Evolutionary conservation across 2,329 filamentous ascomycete genomes (phyloP).

Genomic region (Fusarium nelsonii): DNA sequence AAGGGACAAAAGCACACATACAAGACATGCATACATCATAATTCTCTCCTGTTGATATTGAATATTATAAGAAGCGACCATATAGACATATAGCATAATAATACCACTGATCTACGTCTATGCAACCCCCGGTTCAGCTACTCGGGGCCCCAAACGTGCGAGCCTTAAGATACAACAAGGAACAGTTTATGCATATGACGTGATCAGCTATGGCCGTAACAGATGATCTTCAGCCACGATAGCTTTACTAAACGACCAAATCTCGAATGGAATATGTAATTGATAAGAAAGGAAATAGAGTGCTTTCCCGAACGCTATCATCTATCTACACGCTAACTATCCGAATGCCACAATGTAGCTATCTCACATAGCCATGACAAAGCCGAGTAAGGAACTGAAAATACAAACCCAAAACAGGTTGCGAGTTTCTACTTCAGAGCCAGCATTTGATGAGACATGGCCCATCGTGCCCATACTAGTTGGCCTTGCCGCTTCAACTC

Average conservation of each 20-base stretch:
- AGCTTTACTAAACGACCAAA: not conserved
- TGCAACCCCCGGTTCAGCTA: not conserved
- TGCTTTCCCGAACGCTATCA: conserved; percentile 17
- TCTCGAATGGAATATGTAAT: conserved; percentile 7
- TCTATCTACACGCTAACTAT: conserved; percentile 19
- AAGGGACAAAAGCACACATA: not conserved
- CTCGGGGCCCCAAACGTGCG: conserved; percentile 5
- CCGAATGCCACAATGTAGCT: not conserved
- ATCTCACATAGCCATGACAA: conserved; percentile 19
- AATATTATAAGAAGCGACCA: conserved; percentile 9
- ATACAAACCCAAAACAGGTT: conserved; percentile 2
- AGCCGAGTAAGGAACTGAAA: conserved; percentile 17
- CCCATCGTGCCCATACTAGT: conserved; percentile 21
- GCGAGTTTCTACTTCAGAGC: not conserved
- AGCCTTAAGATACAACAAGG: not conserved
- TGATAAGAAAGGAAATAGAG: conserved; percentile 12
- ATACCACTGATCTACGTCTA: not conserved
- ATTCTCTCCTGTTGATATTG: not conserved
- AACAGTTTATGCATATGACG: not conserved
- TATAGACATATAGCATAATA: conserved; percentile 9
- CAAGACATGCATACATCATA: not conserved
- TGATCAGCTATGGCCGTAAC: not conserved
- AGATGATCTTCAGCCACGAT: not conserved
- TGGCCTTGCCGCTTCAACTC: conserved; percentile 52
- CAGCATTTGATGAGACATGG: not conserved